Base-by-base conservation (phyloP, 371 early-diverging fungal species). In the Mortierella sp. region DNA sequence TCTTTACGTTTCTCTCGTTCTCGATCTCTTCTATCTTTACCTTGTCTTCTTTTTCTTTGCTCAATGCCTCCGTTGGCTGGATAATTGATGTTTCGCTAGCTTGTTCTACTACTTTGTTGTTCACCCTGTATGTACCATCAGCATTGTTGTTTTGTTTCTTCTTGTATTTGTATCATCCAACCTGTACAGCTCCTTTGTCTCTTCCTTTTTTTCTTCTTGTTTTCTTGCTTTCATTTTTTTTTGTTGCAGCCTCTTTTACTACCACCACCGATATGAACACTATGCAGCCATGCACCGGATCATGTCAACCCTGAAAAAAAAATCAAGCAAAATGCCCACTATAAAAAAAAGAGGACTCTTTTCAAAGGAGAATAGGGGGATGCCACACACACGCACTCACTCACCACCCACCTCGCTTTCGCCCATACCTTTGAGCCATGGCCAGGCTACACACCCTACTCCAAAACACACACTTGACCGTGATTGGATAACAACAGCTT, bases 121-220 rank as follows among this genome's bases (percentile, higher is more conserved):
- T 72, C 5, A 41, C 63, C 53, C 61, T 66, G 39, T 77, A n/a
- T n/a, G n/a, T n/a, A n/a, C n/a, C n/a, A n/a, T n/a, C n/a, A n/a
- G n/a, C n/a, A n/a, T n/a, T n/a, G n/a, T 48, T 73, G 22, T 22
- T 68, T 37, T 52, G 37, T 40, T 68, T 50, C 14, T 29, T 43
- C 41, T 34, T 64, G 61, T 79, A 68, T 74, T 79, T 74, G 66
- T 74, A 70, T 70, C 70, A 45, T 64, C 67, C 73, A 41, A n/a
- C 39, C 55, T 67, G 70, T 74, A 69, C 48, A 70, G 50, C 43
- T 44, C 52, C 29, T 45, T 48, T 44, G 22, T 37, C 24, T 55
- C 43, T 58, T 66, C 48, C 66, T 55, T 50, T 39, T 37, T 52
- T 26, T 39, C n/a, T 39, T 19, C 40, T 41, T 31, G 16, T 19